Evolutionary conservation across 257 asterid species (phyloP).

Genomic region (Leptodermis oblonga): DNA sequence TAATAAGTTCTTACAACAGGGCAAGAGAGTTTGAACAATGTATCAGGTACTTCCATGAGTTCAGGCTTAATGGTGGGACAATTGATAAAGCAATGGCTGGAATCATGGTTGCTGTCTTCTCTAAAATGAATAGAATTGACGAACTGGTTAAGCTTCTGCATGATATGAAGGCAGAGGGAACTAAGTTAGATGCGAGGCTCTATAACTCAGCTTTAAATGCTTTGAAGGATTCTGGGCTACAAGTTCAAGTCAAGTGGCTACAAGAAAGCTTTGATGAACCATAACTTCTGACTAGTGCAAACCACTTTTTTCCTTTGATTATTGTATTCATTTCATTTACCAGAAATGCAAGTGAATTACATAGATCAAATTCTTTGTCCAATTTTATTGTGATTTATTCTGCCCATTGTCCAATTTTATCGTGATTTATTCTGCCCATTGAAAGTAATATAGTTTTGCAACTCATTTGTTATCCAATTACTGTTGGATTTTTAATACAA

Average conservation of each 20-base stretch:
- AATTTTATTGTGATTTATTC: too few relatives aligned
- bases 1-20: constrained; percentile 57
- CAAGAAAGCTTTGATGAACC: constrained; percentile 39
- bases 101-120: constrained; percentile 72
- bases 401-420: too few relatives aligned
- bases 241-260: constrained; percentile 50
- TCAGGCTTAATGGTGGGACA: constrained; percentile 53
- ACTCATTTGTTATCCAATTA: too few relatives aligned
- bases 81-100: constrained; percentile 83
- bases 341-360: too few relatives aligned
- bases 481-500: too few relatives aligned
- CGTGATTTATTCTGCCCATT: too few relatives aligned
- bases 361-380: too few relatives aligned
- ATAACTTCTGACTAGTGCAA: too few relatives aligned
- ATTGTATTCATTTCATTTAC: too few relatives aligned
- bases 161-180: constrained; percentile 59
- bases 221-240: constrained; percentile 69
- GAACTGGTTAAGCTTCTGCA: constrained; percentile 70
- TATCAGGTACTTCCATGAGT: constrained; percentile 49
- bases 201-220: constrained; percentile 74
- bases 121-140: constrained; percentile 64
- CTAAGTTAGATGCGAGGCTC: constrained; percentile 55
- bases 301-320: too few relatives aligned
- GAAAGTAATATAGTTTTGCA: too few relatives aligned
- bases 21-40: constrained; percentile 60